Percentiles rank a stretch among this genome's conserved stretches.
phyloP scores from a whole-genome alignment of 2,329 filamentous ascomycete species.

The Diaporthe ilicicola region DNA sequence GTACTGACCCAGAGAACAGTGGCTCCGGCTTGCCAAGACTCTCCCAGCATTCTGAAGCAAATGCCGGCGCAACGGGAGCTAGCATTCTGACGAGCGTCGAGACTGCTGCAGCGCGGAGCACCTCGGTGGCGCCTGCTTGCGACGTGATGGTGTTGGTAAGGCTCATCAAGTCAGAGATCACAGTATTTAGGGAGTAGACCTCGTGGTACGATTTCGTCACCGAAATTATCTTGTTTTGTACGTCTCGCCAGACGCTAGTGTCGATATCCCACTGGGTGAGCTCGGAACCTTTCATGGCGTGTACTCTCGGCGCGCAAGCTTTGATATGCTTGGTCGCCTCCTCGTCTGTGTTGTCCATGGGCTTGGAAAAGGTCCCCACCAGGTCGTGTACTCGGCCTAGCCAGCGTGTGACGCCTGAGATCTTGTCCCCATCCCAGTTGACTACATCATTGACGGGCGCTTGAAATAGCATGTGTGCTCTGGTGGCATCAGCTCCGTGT shows the following conservation, averaged over 20 bases:
- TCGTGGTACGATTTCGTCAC: constrained; percentile 75
- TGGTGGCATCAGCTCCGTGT: constrained; percentile 83
- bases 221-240: constrained; percentile 72
- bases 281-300: constrained; percentile 43
- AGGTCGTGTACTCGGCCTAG: constrained; percentile 72
- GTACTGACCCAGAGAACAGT: constrained; percentile 54
- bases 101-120: constrained; percentile 58
- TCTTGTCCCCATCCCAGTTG: constrained; percentile 88
- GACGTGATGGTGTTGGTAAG: constrained; percentile 75
- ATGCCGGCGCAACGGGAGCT: constrained; percentile 81
- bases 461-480: constrained; percentile 89
- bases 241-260: constrained; percentile 66
- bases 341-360: constrained; percentile 14
- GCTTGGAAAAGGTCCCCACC: constrained; percentile 42
- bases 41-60: constrained; percentile 84
- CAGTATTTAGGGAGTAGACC: constrained; percentile 82
- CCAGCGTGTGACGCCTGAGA: constrained; percentile 84
- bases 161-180: constrained; percentile 83
- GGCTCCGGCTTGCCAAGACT: constrained; percentile 53
- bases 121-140: constrained; percentile 49
- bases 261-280: constrained; percentile 56
- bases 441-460: constrained; percentile 85
- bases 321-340: constrained; percentile 13
- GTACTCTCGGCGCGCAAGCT: constrained; percentile 37
- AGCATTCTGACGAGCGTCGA: constrained; percentile 73